Percentiles rank a stretch among this genome's conserved stretches.
phyloP scores from a whole-genome alignment of 306 rosid species.

The Arachis stenosperma region DNA sequence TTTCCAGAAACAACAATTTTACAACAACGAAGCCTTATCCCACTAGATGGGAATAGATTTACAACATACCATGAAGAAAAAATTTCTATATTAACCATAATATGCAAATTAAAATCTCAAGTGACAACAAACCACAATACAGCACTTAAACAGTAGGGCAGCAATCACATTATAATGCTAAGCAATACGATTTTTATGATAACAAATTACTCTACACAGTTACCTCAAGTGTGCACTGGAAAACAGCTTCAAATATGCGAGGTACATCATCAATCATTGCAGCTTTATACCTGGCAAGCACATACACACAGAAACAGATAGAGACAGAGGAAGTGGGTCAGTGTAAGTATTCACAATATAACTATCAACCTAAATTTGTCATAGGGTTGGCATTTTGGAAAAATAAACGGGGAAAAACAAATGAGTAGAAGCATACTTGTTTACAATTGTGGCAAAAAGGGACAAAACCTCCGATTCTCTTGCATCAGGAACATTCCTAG shows the following conservation, averaged over 20 bases:
- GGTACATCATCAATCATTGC: conserved; percentile 95
- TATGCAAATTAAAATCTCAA: conserved; percentile 1
- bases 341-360: not conserved
- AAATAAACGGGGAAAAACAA: not conserved
- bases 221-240: conserved; percentile 98
- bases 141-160: conserved; percentile 3
- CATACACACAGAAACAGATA: not conserved
- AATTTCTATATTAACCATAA: not conserved
- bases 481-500: conserved; percentile 98
- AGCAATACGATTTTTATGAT: conserved; percentile 1
- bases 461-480: conserved; percentile 98
- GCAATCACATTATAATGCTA: conserved; percentile 7
- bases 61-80: not conserved
- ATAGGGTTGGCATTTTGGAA: not conserved
- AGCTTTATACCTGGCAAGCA: conserved; percentile 68
- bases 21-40: not conserved
- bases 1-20: not conserved
- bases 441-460: conserved; percentile 93
- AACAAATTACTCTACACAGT: conserved; percentile 30
- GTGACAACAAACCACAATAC: not conserved
- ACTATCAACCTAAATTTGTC: not conserved
- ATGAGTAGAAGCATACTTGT: conserved; percentile 59
- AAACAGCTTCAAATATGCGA: conserved; percentile 97
- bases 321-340: not conserved
- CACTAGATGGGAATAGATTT: not conserved